Conservation (phyloP, 306 rosid species). For the Glycine tomentella region DNA sequence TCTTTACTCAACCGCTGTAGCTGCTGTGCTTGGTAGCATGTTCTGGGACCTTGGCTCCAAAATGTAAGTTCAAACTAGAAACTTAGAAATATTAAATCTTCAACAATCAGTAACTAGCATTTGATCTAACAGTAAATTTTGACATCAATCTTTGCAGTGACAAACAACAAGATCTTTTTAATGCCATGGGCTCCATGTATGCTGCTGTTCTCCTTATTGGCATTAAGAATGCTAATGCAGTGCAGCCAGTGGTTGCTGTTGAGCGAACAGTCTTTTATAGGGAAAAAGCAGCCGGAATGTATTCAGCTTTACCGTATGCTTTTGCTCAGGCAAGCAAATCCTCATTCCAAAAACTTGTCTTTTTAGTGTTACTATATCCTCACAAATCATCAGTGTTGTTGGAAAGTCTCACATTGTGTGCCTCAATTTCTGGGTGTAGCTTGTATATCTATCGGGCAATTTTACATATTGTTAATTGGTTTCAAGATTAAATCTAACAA, state of each 20-base stretch:
- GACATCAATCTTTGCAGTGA: conserved; percentile 42
- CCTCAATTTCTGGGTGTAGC: not conserved
- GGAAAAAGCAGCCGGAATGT: conserved; percentile 73
- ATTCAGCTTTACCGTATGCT: conserved; percentile 69
- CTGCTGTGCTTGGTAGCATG: conserved; percentile 62
- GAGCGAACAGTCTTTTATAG: conserved; percentile 70
- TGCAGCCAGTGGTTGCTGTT: conserved; percentile 61
- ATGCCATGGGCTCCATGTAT: conserved; percentile 76
- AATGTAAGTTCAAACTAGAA: conserved; percentile 54
- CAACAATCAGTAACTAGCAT: not conserved
- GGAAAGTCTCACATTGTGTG: not conserved
- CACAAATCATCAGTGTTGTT: not conserved
- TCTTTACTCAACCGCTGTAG: conserved; percentile 56
- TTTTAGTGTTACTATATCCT: not conserved
- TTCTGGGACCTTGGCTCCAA: conserved; percentile 75
- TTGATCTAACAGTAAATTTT: conserved; percentile 32
- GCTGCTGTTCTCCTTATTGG: conserved; percentile 69
- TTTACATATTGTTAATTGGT: not conserved
- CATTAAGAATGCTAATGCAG: conserved; percentile 54
- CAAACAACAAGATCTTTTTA: conserved; percentile 56
- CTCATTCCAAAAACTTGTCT: not conserved
- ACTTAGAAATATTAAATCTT: not conserved
- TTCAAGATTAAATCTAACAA: not conserved
- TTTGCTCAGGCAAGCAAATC: conserved; percentile 61
- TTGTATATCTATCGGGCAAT: not conserved